Base-by-base conservation (phyloP, 192 early-diverging fungal genomes). In the Funneliformis mosseae region DNA sequence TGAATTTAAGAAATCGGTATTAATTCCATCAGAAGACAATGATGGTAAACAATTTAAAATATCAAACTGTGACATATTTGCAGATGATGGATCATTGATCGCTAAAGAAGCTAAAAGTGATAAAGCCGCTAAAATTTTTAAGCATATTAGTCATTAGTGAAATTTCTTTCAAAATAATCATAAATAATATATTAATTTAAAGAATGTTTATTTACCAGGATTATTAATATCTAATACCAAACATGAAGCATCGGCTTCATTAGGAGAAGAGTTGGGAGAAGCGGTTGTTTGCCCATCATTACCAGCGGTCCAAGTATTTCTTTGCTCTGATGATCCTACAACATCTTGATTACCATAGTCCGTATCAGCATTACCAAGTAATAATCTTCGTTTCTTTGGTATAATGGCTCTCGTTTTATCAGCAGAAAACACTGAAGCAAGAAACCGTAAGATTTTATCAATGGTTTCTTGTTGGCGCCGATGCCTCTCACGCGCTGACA, bases 371-470 rank as follows among this genome's bases (percentile, higher is more conserved):
- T 55, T 74, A 25, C 39, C 62, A 27, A 77, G n/a, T 64, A 77
- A 45, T 66, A 77, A 77, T 61, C 76, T 61, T 41, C 76, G 76
- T 66, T 90, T 90, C 75, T 86, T 84, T 8, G 88, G 88, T 71
- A 88, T 85, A 43, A 88, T 82, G 2, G 83, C 81, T 18, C 86
- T 39, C 78, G 89, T 90, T 63, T 85, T 83, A 23, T 92, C 90
- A 42, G 81, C 80, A 33, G 93, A 89, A 84, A 95, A 97, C 45
- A 98, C 91, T 0, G 94, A 91, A 2, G 96, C 96, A 81, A 99
- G 83, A 84, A 99, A 99, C 18, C 92, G 85, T 76, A 99, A 77
- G 72, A 99, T 97, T 82, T 97, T 97, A 86, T 97, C 94, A 60
- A 99, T 97, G 0, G 92, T 96, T 12, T 92, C 92, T 84, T 98